These are phyloP conservation scores for Wickerhamiella spandovensis DNA, from an alignment of 805 yeast genomes.

Conservation along the genomic window DNA sequence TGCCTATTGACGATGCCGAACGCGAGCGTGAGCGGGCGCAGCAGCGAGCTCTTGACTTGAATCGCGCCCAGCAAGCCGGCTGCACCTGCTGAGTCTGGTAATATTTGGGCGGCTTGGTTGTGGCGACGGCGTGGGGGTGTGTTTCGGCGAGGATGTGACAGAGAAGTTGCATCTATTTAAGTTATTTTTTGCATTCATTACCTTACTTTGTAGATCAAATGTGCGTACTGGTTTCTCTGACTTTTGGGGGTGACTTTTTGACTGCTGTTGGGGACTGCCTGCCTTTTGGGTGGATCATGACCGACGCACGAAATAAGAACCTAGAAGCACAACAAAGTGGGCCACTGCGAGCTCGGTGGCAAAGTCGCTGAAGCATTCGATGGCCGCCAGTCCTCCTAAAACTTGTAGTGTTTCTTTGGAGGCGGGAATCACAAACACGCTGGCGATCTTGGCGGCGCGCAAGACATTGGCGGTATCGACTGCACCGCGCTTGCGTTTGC, in stretches of 20 bases:
- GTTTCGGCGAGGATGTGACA: not conserved
- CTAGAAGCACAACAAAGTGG: slow-evolving; percentile 4
- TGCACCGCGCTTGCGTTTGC: not conserved
- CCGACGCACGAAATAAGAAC: not conserved
- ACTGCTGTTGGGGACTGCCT: too few species aligned
- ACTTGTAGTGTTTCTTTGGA: slow-evolving; percentile 1
- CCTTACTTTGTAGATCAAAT: not conserved
- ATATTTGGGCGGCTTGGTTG: too few species aligned
- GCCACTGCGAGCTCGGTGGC: slow-evolving; percentile 1
- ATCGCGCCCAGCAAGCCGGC: slow-evolving; percentile 14
- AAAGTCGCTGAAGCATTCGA: slow-evolving; percentile 2
- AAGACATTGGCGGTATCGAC: not conserved
- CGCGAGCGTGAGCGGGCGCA: slow-evolving; percentile 18
- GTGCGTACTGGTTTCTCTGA: too few species aligned
- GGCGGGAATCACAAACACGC: slow-evolving; percentile 1
- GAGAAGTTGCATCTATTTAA: not conserved
- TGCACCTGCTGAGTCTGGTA: slow-evolving; percentile 24
- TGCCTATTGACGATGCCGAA: slow-evolving; percentile 31
- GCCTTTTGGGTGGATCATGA: not conserved
- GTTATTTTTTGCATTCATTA: not conserved
- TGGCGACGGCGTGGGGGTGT: not conserved
- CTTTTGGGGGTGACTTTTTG: too few species aligned
- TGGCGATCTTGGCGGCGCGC: slow-evolving; percentile 3
- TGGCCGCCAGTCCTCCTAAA: slow-evolving; percentile 4
- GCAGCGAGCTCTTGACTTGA: slow-evolving; percentile 15